Percentiles rank a stretch among this genome's conserved stretches.
phyloP scores from a whole-genome alignment of 163 green algal species.

The Botryococcus braunii region DNA sequence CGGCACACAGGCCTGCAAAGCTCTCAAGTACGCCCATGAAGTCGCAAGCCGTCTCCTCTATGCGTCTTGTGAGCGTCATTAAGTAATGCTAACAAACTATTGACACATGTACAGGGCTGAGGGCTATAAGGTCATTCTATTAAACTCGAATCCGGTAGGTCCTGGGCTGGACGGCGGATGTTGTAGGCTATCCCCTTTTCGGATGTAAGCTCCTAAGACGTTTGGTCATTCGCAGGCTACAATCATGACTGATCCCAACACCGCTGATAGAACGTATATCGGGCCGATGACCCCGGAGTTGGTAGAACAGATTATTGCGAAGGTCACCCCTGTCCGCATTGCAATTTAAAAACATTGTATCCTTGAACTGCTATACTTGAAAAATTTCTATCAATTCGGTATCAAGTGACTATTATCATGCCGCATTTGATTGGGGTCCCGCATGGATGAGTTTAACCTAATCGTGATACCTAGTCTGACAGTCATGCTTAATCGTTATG shows the following conservation, averaged over 20 bases:
- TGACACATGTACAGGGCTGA: conserved; percentile 53
- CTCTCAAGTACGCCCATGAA: conserved; percentile 36
- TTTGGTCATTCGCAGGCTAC: too few relatives aligned
- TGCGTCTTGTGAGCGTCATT: neutral
- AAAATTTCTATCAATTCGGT: too few relatives aligned
- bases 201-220: too few relatives aligned
- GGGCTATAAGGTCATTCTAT: conserved; percentile 89
- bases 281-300: conserved; percentile 94
- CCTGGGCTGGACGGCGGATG: too few relatives aligned
- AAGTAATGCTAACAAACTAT: neutral
- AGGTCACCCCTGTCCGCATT: conserved; percentile 10
- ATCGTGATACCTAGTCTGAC: too few relatives aligned
- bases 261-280: conserved; percentile 95
- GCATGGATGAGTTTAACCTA: too few relatives aligned
- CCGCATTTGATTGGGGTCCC: too few relatives aligned
- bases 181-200: too few relatives aligned
- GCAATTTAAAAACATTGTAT: too few relatives aligned
- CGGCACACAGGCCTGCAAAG: conserved; percentile 96
- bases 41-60: neutral
- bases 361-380: too few relatives aligned
- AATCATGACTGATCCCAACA: conserved; percentile 99
- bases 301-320: conserved; percentile 84
- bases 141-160: conserved; percentile 94
- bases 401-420: too few relatives aligned
- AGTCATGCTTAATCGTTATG: too few relatives aligned